Base-by-base conservation (phyloP, 2,329 filamentous ascomycete genomes). In the Cryphonectria naterciae region DNA sequence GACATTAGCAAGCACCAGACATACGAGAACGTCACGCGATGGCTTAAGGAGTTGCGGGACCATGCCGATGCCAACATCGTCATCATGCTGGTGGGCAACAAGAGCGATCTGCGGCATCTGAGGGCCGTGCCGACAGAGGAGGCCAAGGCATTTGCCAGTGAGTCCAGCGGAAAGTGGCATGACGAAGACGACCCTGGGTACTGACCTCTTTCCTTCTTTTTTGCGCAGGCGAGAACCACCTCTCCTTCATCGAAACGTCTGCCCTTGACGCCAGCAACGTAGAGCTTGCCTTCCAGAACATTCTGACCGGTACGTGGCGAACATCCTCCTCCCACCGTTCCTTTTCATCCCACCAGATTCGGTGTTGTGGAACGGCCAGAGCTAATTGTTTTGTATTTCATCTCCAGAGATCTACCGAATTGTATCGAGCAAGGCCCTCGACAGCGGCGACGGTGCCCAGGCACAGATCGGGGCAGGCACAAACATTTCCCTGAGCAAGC, bases 1-100 rank as follows among this genome's bases (percentile, higher is more conserved):
- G 95, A 99, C 83, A 98, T 98, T 84, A 97, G 93, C 92, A 98
- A 98, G 89, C 94, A 98, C 84, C 94, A 97, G 86, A 98, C 96
- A 76, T 98, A 98, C 83, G 95, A 98, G 85, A 98, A 98, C 82
- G 96, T 99, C 79, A 98, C 94, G 76, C 90, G 97, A 85, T 99
- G 96, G 96, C 86, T 99, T 86, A 99, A 98, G 87, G 96, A 99
- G 87, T 88, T 99, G 80, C 91, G 96, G 78, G 96, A 98, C 81
- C 95, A 99, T 83, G 96, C 96, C 77, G 96, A 99, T 82, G 95
- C 94, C 78, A 98, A 98, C 86, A 98, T 98, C 79, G 95, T 99
- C 78, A 99, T 99, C 82, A 99, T 99, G 96, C 87, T 99, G 79
- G 96, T 98, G 70, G 96, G 96, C 83, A 99, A 99, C 91, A 99